Conservation (phyloP, 2,329 filamentous ascomycete genomes). For the Arthrobotrys entomopaga region DNA sequence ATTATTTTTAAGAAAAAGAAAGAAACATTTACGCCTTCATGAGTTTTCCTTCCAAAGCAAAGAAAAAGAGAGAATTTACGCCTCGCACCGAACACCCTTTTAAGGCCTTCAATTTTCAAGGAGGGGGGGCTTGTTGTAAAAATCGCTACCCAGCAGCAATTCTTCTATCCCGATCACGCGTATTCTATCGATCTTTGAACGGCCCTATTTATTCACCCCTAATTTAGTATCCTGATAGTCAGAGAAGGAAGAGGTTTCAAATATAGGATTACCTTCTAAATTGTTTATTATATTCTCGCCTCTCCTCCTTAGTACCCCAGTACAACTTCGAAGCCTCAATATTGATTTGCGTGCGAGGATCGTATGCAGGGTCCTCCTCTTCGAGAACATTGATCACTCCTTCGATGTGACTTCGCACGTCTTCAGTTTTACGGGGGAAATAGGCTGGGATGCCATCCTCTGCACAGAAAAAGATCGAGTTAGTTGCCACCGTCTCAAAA, state of each 20-base stretch:
- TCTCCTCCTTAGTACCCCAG: conserved; percentile 82
- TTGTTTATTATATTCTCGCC: conserved; percentile 83
- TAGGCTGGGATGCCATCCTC: conserved; percentile 84
- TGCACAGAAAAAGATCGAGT: conserved; percentile 18
- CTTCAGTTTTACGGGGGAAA: conserved; percentile 75
- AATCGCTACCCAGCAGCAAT: too few species aligned
- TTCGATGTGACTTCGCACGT: conserved; percentile 83
- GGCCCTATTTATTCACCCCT: conserved; percentile 12
- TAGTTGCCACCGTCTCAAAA: neutral
- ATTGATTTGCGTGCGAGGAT: conserved; percentile 87
- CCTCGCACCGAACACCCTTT: conserved; percentile 7
- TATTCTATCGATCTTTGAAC: conserved; percentile 55
- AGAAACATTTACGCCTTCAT: too few species aligned
- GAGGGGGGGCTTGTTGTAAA: too few species aligned
- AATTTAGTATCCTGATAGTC: neutral
- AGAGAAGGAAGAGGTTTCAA: too few species aligned
- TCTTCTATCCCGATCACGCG: conserved; percentile 13
- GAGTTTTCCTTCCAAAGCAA: too few species aligned
- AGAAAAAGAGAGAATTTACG: neutral
- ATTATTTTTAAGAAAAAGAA: too few species aligned
- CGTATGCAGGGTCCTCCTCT: conserved; percentile 86
- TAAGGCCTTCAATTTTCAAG: neutral
- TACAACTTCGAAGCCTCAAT: conserved; percentile 85
- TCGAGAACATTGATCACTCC: conserved; percentile 84
- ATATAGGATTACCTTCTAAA: conserved; percentile 83